phyloP scores from a whole-genome alignment of 768 basidiomycete genomes.

The Chalciporus pseudorubinellus region DNA sequence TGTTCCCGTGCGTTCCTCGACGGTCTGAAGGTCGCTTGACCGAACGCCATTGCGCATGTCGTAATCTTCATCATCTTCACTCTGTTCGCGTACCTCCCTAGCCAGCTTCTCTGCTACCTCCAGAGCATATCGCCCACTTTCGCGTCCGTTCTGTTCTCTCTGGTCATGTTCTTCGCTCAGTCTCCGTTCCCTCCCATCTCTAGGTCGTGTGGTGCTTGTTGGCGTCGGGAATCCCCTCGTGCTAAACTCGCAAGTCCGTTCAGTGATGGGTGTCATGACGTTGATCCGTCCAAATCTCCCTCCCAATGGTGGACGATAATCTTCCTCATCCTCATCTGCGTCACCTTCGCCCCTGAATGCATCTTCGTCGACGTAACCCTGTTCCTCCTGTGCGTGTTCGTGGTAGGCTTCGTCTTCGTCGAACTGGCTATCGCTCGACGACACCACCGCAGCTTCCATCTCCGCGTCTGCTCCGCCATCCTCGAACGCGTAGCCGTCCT shows the following conservation, averaged over 20 bases:
- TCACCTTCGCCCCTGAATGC: conserved; percentile 29
- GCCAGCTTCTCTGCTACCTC: conserved; percentile 59
- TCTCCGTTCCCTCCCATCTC: conserved; percentile 29
- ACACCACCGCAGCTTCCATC: conserved; percentile 23
- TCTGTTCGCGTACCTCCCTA: conserved; percentile 39
- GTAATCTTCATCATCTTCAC: conserved; percentile 15
- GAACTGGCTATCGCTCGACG: conserved; percentile 33
- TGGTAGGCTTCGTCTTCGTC: conserved; percentile 30
- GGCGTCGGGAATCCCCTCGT: conserved; percentile 44
- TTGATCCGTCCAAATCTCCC: conserved; percentile 81
- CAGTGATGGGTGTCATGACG: conserved; percentile 97
- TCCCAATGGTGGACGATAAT: conserved; percentile 50
- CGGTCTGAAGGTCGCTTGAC: conserved; percentile 19
- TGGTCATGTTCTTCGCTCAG: conserved; percentile 17
- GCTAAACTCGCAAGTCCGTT: conserved; percentile 87
- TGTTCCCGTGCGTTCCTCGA: conserved; percentile 62
- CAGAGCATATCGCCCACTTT: conserved; percentile 43
- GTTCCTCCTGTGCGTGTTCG: conserved; percentile 8
- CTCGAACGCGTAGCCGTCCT: conserved; percentile 34
- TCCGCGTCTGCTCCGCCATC: conserved; percentile 26
- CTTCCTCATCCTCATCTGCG: conserved; percentile 31
- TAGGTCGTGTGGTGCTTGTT: conserved; percentile 47
- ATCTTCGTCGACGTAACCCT: conserved; percentile 21
- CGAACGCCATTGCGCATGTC: conserved; percentile 9
- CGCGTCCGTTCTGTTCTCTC: conserved; percentile 26